phyloP scores from a whole-genome alignment of 345 rosid species.

The Ceriops zippeliana region DNA sequence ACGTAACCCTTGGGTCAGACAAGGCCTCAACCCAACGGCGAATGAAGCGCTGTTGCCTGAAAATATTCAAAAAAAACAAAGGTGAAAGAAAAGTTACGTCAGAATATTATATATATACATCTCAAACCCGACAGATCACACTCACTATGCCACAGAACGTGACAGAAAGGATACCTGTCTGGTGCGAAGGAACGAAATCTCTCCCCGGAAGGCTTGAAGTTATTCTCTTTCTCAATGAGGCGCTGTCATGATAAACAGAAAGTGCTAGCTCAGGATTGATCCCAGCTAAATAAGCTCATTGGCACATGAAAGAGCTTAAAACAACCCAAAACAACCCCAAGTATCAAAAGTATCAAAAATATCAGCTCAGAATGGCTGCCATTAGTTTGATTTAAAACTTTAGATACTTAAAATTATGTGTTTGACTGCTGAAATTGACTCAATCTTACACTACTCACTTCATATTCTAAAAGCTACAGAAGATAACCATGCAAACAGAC shows the following conservation, averaged over 20 bases:
- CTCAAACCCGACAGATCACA: neutral
- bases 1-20: conserved; percentile 24
- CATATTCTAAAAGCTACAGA: neutral
- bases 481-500: conserved; percentile 3
- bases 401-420: too few relatives aligned
- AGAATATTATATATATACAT: neutral
- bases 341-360: neutral
- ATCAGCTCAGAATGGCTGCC: too few relatives aligned
- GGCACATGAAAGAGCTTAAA: neutral
- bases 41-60: conserved; percentile 29
- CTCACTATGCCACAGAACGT: neutral
- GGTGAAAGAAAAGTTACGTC: neutral
- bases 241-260: conserved; percentile 3
- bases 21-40: conserved; percentile 20
- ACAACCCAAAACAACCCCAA: neutral
- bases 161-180: conserved; percentile 21
- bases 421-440: neutral
- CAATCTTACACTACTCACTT: neutral
- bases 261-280: neutral
- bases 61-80: neutral
- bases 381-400: too few relatives aligned
- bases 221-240: conserved; percentile 26
- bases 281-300: neutral
- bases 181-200: conserved; percentile 29
- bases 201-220: conserved; percentile 34